Evolutionary conservation across 495 filamentous ascomycete genomes (phyloP), one percentile per base, ranked within the genome.

Genomic region (Diplogelasinospora grovesii): DNA sequence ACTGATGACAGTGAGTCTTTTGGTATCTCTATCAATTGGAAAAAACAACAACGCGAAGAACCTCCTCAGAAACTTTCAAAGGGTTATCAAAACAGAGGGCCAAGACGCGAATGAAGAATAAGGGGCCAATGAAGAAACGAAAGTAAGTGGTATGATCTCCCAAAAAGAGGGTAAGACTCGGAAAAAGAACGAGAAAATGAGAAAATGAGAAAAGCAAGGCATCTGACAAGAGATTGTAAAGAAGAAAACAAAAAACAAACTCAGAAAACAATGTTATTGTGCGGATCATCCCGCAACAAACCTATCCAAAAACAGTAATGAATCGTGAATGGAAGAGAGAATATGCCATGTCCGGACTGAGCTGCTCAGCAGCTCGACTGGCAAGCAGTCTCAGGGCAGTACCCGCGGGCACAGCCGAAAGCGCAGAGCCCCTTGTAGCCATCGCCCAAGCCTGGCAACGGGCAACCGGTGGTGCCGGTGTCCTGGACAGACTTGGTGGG

Each of bases 351-450:
- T n/a, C n/a, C n/a, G n/a, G n/a, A n/a, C n/a, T n/a, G n/a, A n/a
- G n/a, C n/a, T n/a, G n/a, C 1, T 25, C 31, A 47, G 26, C 41
- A 48, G n/a, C 18, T 29, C 6, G 39, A 19, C 27, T 21, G 54
- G 45, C 68, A 71, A 0, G 66, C 65, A 8, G 53, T 60, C 0
- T 52, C 34, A 2, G 68, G 68, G 41, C 66, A 69, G 36, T 68
- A 71, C 2, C 63, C 66, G 44, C 63, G 56, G 29, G 53, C 46
- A 18, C 68, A 71, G 9, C 58, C 49, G 23, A 65, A 71, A 20
- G 57, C 58, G 46, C 68, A 72, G 5, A 72, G 53, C 1, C 63
- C 68, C 4, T 53, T 26, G 36, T 70, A 70, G 0, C 56, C 57
- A 16, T 57, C 48, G 42, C 63, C 60, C 15, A 62, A 49, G 2